phyloP scores from a whole-genome alignment of 179 eudicot genomes.

The Gypsophila paniculata region DNA sequence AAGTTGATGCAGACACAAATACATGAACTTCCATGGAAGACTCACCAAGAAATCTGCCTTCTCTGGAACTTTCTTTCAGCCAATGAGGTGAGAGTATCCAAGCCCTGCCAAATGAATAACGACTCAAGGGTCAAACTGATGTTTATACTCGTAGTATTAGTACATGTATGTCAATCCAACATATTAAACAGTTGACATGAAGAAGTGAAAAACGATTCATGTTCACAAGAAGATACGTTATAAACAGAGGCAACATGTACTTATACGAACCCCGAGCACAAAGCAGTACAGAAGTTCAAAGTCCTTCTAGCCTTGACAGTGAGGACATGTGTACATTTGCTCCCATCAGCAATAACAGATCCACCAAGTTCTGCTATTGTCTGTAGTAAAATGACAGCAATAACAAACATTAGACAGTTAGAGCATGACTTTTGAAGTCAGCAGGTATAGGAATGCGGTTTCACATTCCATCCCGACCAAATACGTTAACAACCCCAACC shows the following conservation, averaged over 20 bases:
- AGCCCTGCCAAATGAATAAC: constrained; percentile 42
- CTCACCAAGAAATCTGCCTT: constrained; percentile 74
- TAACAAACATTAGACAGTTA: not conserved
- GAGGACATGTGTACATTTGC: constrained; percentile 63
- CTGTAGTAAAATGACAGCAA: constrained; percentile 28
- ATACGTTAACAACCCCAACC: not conserved
- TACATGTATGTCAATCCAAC: not conserved
- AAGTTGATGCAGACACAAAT: not conserved
- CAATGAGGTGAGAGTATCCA: constrained; percentile 79
- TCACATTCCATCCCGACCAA: not conserved
- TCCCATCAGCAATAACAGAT: constrained; percentile 59
- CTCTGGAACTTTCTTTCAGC: constrained; percentile 71
- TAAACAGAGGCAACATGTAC: not conserved
- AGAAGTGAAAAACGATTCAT: not conserved
- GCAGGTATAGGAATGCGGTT: not conserved
- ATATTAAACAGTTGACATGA: not conserved
- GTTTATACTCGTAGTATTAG: not conserved
- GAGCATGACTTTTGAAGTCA: not conserved
- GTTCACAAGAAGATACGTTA: constrained; percentile 1
- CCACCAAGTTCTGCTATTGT: constrained; percentile 76
- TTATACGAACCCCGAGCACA: constrained; percentile 76
- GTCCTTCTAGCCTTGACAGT: constrained; percentile 73
- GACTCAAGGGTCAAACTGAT: not conserved
- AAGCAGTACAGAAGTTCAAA: constrained; percentile 80
- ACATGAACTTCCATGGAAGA: constrained; percentile 20